These are phyloP conservation scores for Zygoascus bituminiphila DNA, from an alignment of 805 yeast species.

Conservation along the genomic window DNA sequence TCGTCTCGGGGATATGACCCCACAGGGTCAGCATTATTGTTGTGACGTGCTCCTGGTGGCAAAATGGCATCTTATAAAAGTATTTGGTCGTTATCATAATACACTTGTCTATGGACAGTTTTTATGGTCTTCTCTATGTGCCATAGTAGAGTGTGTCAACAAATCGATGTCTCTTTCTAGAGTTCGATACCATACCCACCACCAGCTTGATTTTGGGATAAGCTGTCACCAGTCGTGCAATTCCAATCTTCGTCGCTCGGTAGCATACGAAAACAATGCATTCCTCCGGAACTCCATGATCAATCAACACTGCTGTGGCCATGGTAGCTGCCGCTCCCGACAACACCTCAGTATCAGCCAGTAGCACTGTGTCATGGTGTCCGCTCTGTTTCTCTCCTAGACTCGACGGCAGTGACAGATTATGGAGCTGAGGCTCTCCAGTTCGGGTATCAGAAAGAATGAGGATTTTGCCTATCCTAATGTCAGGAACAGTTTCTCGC, in stretches of 20 bases:
- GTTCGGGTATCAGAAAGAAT: slow-evolving; percentile 83
- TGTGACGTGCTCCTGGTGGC: too few species aligned
- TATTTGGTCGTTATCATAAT: too few species aligned
- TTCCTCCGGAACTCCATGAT: slow-evolving; percentile 58
- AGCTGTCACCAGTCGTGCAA: slow-evolving; percentile 63
- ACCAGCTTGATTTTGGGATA: slow-evolving; percentile 63
- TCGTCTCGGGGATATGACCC: neutral
- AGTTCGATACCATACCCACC: slow-evolving; percentile 54
- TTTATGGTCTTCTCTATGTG: too few species aligned
- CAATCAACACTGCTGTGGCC: slow-evolving; percentile 84
- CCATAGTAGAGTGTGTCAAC: slow-evolving; percentile 77
- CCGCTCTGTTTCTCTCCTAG: slow-evolving; percentile 16
- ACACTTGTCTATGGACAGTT: too few species aligned
- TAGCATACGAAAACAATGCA: slow-evolving; percentile 65
- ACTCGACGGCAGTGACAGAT: slow-evolving; percentile 56
- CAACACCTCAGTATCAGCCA: slow-evolving; percentile 81
- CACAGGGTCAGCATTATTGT: neutral
- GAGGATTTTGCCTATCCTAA: slow-evolving; percentile 70
- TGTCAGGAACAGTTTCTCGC: slow-evolving; percentile 61
- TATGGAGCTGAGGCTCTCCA: slow-evolving; percentile 90
- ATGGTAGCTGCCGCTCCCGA: slow-evolving; percentile 92
- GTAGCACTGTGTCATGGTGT: slow-evolving; percentile 34
- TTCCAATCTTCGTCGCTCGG: slow-evolving; percentile 70
- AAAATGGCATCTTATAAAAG: too few species aligned
- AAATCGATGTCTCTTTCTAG: slow-evolving; percentile 36